Percentiles rank a stretch among this genome's conserved stretches.
phyloP scores from a whole-genome alignment of 2,329 filamentous ascomycete genomes.

The Claviceps digitariae region DNA sequence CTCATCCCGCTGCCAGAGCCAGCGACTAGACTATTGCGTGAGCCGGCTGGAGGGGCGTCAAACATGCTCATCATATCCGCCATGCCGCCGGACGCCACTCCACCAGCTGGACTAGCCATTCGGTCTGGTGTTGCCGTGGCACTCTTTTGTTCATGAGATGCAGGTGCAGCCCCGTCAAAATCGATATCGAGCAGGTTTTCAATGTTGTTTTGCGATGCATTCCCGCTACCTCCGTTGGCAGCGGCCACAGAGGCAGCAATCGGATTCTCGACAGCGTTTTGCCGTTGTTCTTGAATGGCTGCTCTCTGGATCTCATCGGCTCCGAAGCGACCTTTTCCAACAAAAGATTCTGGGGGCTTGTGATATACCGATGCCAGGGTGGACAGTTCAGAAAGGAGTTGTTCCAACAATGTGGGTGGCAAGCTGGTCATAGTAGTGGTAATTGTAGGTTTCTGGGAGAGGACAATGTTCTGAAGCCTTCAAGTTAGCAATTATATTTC shows the following conservation, averaged over 20 bases:
- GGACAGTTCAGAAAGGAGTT: constrained; percentile 81
- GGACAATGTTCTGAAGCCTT: constrained; percentile 56
- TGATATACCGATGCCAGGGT: constrained; percentile 96
- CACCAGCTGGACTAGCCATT: constrained; percentile 46
- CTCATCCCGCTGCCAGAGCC: constrained; percentile 50
- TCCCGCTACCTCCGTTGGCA: constrained; percentile 43
- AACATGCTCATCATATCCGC: constrained; percentile 59
- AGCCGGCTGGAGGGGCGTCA: constrained; percentile 44
- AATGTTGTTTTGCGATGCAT: constrained; percentile 57
- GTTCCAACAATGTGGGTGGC: constrained; percentile 69
- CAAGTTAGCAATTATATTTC: not conserved
- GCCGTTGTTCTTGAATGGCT: constrained; percentile 88
- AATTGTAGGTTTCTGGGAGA: constrained; percentile 90
- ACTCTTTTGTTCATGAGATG: constrained; percentile 55
- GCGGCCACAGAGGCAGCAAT: constrained; percentile 74
- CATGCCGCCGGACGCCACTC: constrained; percentile 32
- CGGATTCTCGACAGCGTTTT: constrained; percentile 87
- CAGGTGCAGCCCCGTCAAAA: constrained; percentile 84
- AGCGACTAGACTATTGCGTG: constrained; percentile 21
- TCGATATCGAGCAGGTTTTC: constrained; percentile 95
- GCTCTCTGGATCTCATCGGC: constrained; percentile 90
- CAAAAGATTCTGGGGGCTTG: constrained; percentile 95
- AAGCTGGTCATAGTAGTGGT: constrained; percentile 86
- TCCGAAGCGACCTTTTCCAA: constrained; percentile 86
- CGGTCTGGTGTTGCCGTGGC: constrained; percentile 52